Conservation (phyloP, 2,329 filamentous ascomycete species). For the Talaromyces marneffei region DNA sequence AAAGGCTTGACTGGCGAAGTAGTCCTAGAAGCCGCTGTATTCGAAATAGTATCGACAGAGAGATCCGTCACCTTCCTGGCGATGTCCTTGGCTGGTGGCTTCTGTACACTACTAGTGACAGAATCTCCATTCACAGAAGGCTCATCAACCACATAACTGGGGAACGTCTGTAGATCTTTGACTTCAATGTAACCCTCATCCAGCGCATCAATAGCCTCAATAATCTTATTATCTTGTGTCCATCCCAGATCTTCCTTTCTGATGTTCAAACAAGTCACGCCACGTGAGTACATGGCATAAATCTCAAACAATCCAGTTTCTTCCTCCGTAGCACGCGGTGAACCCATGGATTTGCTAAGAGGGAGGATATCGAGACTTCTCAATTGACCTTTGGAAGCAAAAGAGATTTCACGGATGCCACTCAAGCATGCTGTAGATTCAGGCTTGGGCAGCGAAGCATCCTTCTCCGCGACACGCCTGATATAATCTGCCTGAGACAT, state of each 20-base stretch:
- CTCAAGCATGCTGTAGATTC: slow-evolving; percentile 97
- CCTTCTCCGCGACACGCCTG: slow-evolving; percentile 66
- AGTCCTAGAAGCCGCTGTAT: slow-evolving; percentile 23
- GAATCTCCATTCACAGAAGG: slow-evolving; percentile 43
- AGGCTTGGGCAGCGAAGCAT: slow-evolving; percentile 69
- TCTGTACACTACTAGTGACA: slow-evolving; percentile 25
- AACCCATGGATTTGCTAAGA: slow-evolving; percentile 47
- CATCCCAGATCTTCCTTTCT: slow-evolving; percentile 87
- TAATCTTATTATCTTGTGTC: slow-evolving; percentile 82
- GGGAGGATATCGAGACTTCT: slow-evolving; percentile 85
- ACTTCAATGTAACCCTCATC: slow-evolving; percentile 69
- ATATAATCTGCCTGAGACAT: slow-evolving; percentile 87
- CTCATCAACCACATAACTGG: slow-evolving; percentile 37
- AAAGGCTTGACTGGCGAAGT: slow-evolving; percentile 37
- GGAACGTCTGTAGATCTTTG: slow-evolving; percentile 56
- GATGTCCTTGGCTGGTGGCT: slow-evolving; percentile 33
- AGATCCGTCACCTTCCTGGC: slow-evolving; percentile 36
- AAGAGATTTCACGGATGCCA: slow-evolving; percentile 90
- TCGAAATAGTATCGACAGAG: slow-evolving; percentile 19
- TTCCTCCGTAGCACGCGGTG: slow-evolving; percentile 52
- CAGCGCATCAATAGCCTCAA: slow-evolving; percentile 70
- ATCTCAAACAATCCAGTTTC: slow-evolving; percentile 83
- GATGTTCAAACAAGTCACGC: slow-evolving; percentile 82
- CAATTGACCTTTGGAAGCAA: slow-evolving; percentile 76
- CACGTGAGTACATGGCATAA: slow-evolving; percentile 95